Base-by-base conservation (phyloP, 2,329 filamentous ascomycete species). In the Phialemoniopsis sp. region DNA sequence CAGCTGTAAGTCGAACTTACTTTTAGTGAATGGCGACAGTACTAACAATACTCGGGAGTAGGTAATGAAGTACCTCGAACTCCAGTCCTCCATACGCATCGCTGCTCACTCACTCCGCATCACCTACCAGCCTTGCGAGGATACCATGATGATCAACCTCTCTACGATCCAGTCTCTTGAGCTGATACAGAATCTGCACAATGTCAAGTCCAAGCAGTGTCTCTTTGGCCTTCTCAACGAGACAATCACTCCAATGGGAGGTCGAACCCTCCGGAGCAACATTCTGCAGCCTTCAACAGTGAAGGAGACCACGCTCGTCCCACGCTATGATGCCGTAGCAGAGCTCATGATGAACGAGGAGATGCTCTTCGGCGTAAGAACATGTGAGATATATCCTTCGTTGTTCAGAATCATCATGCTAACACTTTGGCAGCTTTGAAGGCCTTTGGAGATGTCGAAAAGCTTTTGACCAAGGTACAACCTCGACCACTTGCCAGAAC, bases 81-180 rank as follows among this genome's bases (percentile, higher is more conserved):
- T 84, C 2, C 78, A 80, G 7, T 72, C 89, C 44, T 72, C 72
- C 4, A 72, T 84, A 43, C 78, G 73, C 1, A 93, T 95, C 55
- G 73, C 80, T 4, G 70, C 75, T n/a, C 84, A 93, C 56, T 90
- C 90, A 15, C 74, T 97, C 26, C 80, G 89, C 4, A 85, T 97
- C 54, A 84, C 81, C 46, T 96, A 95, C 50, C 84, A 91, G 52
- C 85, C 89, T 1, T 89, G 89, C 0, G 87, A 95, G 55, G 87
- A 91, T 17, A 87, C 89, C 1, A 95, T 97, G 90, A 88, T 95
- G 78, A 94, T 97, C 50, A 91, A 96, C 53, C 73, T 93, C 3
- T 85, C 88, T 1, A 95, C 90, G 0, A 88, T 96, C 19, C 76
- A 83, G 29, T 89, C 89, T 0, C 70, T 98, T 4, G 93, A 98